phyloP scores from a whole-genome alignment of 164 flowering plant species.

The Taxillus chinensis region DNA sequence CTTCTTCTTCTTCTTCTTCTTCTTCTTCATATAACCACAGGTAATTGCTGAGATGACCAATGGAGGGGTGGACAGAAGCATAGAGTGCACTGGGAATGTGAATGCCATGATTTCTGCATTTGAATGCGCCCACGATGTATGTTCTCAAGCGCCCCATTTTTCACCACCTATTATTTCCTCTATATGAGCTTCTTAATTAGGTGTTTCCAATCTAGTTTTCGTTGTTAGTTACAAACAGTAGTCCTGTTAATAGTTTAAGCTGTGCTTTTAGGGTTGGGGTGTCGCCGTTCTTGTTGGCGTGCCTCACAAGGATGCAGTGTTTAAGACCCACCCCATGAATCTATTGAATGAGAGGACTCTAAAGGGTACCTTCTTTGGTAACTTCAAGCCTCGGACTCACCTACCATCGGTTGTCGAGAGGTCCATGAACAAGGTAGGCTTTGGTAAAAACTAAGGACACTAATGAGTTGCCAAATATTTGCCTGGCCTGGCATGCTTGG shows the following conservation, averaged over 20 bases:
- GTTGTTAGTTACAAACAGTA: no score
- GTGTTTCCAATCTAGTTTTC: neutral
- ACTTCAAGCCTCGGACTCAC: constrained; percentile 54
- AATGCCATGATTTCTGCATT: constrained; percentile 67
- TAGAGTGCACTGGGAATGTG: constrained; percentile 56
- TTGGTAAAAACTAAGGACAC: neutral
- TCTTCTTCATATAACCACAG: constrained; percentile 10
- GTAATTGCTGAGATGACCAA: constrained; percentile 59
- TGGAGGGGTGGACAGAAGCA: constrained; percentile 63
- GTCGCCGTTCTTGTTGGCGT: constrained; percentile 57
- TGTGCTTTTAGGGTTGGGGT: constrained; percentile 46
- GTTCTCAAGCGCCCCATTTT: neutral
- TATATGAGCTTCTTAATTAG: neutral
- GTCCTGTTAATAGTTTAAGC: neutral
- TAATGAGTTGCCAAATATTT: neutral
- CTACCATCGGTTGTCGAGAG: constrained; percentile 47
- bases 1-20: no score
- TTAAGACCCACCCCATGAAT: constrained; percentile 47
- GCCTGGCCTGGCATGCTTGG: no score
- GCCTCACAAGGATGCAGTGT: constrained; percentile 41
- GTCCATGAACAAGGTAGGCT: constrained; percentile 57
- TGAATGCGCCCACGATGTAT: constrained; percentile 70
- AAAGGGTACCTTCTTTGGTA: constrained; percentile 57
- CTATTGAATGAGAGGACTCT: constrained; percentile 53
- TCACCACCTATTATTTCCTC: neutral